Evolutionary conservation across 176 grass and related monocot species (phyloP).

Genomic region (Raddia guianensis): DNA sequence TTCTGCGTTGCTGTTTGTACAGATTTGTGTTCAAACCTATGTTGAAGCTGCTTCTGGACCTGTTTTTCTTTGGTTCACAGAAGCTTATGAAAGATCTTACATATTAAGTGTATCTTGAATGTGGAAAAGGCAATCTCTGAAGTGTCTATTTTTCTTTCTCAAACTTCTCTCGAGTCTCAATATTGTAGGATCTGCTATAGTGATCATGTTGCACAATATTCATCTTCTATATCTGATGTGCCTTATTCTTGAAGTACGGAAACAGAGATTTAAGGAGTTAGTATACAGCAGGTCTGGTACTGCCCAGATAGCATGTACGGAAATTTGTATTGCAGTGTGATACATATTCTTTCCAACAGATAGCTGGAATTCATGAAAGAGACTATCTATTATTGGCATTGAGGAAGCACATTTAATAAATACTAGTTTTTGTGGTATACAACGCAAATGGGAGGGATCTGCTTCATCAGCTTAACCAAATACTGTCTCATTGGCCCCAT

Average conservation of each 20-base stretch:
- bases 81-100: slow-evolving; percentile 31
- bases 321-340: background rate
- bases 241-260: slow-evolving; percentile 2
- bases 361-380: slow-evolving; percentile 11
- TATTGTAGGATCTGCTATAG: no score
- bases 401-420: background rate
- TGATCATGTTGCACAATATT: slow-evolving; percentile 1
- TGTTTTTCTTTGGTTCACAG: slow-evolving; percentile 23
- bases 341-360: slow-evolving; percentile 12
- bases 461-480: background rate
- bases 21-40: background rate
- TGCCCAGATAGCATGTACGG: background rate
- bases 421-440: background rate
- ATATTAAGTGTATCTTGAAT: slow-evolving; percentile 10
- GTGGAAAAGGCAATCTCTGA: background rate
- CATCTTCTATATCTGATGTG: slow-evolving; percentile 1
- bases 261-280: background rate
- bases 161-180: background rate
- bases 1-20: slow-evolving; percentile 27
- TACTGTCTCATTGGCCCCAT: no score
- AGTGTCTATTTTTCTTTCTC: background rate
- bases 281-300: background rate
- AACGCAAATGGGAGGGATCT: slow-evolving; percentile 9
- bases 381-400: slow-evolving; percentile 14
- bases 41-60: slow-evolving; percentile 21